Base-by-base conservation (phyloP, 345 rosid genomes). In the Kandelia obovata region DNA sequence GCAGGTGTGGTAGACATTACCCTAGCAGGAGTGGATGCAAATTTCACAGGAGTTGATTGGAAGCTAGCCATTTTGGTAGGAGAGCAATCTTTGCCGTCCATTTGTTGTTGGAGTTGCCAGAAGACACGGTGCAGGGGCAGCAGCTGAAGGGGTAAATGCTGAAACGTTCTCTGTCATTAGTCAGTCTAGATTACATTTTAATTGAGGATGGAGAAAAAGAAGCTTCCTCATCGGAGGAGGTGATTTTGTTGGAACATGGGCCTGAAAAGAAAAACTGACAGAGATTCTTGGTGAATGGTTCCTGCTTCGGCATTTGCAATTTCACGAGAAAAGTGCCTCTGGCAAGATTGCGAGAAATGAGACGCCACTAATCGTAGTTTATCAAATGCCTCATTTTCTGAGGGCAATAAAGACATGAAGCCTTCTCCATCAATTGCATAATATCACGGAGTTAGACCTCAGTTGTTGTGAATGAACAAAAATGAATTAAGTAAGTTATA, bases 21-120 rank as follows among this genome's bases (percentile, higher is more conserved):
- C 57, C 83, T 62, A 26, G 81, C 70, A 20, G 96, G 92, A 71
- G 96, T 86, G 53, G 82, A 78, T 62, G 68, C 87, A 53, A 79
- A 78, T 73, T 86, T 85, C 37, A 86, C 89, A 53, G 97, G 96
- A 81, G 95, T 92, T 51, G 86, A 74, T 43, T 73, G 73, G 16
- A 67, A 11, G 30, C 61, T 26, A 31, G 75, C 84, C 62, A 43
- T 67, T 66, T 80, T 59, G 27, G 34, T 62, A 20, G 78, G 80
- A 61, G 79, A 71, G 53, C 53, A 61, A 43, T 66, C 78, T 39
- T 37, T 55, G 51, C 2, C 28, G 17, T 59, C 46, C 67, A 67
- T 23, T 8, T 64, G 51, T 52, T 34, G 64, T 47, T 58, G 92
- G 90, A 39, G 89, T 87, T 67, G 70, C 72, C 55, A 68, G 69